These are phyloP conservation scores for Piper betle DNA, from an alignment of 164 flowering plant species.

Conservation along the genomic window DNA sequence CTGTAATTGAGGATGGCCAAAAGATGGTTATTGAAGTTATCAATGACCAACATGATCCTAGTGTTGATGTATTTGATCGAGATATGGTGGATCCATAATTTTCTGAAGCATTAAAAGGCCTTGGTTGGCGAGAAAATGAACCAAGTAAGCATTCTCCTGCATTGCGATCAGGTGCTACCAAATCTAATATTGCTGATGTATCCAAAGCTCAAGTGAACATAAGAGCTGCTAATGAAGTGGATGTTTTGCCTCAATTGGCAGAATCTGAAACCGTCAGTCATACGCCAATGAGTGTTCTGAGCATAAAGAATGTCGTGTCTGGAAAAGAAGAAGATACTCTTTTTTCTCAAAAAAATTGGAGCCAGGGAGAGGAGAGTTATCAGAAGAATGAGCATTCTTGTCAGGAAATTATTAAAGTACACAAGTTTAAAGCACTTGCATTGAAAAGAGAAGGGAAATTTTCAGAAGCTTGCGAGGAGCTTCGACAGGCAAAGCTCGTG, in stretches of 20 bases:
- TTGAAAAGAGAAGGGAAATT: slow-evolving; percentile 73
- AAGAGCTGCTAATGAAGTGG: slow-evolving; percentile 1
- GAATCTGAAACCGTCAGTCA: slow-evolving; percentile 14
- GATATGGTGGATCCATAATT: background rate
- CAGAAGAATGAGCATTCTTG: slow-evolving; percentile 14
- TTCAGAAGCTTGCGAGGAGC: slow-evolving; percentile 67
- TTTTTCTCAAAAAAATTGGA: slow-evolving; percentile 6
- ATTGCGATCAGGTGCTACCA: slow-evolving; percentile 2
- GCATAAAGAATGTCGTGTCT: slow-evolving; percentile 1
- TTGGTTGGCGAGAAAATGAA: slow-evolving; percentile 5
- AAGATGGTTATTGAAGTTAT: background rate
- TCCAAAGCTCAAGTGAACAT: slow-evolving; percentile 1
- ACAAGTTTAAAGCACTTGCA: slow-evolving; percentile 52
- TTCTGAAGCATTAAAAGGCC: background rate
- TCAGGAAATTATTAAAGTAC: slow-evolving; percentile 41
- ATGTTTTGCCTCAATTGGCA: slow-evolving; percentile 4
- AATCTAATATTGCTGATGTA: slow-evolving; percentile 1
- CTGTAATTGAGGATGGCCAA: background rate
- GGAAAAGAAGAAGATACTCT: slow-evolving; percentile 5
- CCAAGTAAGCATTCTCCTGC: slow-evolving; percentile 3
- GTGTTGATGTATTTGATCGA: background rate
- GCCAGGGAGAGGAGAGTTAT: slow-evolving; percentile 1
- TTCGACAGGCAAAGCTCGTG: slow-evolving; percentile 49
- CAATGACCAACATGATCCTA: background rate
- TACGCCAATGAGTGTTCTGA: slow-evolving; percentile 18